phyloP scores from a whole-genome alignment of 2,329 filamentous ascomycete genomes.

The Xylaria sp. region DNA sequence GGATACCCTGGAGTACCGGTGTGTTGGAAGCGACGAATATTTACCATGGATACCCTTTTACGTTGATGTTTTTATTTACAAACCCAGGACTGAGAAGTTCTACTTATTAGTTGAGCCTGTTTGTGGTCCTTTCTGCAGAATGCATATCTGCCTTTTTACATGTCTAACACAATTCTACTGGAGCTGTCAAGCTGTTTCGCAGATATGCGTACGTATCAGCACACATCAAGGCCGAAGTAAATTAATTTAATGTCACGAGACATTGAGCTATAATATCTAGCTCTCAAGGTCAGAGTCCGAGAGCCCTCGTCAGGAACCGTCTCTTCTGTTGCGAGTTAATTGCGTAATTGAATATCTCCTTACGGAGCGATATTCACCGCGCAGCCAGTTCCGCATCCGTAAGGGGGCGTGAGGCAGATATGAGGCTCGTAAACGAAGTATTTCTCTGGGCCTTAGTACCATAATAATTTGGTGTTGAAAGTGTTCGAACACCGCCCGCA shows the following conservation, averaged over 20 bases:
- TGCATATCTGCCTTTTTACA: background rate
- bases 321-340: background rate
- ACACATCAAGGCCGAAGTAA: background rate
- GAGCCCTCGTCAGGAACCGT: background rate
- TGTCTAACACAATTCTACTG: background rate
- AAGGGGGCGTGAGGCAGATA: conserved; percentile 28
- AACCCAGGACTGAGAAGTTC: background rate
- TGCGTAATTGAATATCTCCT: background rate
- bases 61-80: conserved; percentile 31
- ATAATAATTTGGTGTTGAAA: conserved; percentile 30
- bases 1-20: conserved; percentile 28
- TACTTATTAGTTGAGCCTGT: background rate
- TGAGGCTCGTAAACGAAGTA: conserved; percentile 32
- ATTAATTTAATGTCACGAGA: background rate
- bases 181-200: background rate
- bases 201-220: background rate
- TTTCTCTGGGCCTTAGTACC: conserved; percentile 38
- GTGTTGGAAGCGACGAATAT: conserved; percentile 23
- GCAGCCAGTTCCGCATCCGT: conserved; percentile 37
- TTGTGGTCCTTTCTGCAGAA: background rate
- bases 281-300: background rate
- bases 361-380: conserved; percentile 14
- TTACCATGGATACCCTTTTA: conserved; percentile 34
- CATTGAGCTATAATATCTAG: background rate
- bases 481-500: background rate